Percentiles rank a stretch among this genome's conserved stretches.
Conservation (phyloP, 2,329 filamentous ascomycete species). For the Colletotrichum abscissum region DNA sequence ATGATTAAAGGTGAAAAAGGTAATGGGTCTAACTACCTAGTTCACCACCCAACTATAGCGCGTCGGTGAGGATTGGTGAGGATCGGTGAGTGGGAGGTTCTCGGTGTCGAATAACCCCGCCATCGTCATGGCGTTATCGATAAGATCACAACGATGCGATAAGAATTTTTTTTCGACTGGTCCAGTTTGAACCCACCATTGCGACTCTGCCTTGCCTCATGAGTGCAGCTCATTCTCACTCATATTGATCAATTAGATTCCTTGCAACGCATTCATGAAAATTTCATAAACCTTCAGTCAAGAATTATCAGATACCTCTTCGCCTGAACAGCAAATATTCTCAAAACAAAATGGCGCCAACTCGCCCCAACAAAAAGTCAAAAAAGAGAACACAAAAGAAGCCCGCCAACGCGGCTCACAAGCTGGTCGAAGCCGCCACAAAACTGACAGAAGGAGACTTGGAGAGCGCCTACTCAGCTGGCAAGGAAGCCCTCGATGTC, state of each 20-base stretch:
- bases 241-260: conserved; percentile 2
- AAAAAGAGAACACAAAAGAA: conserved; percentile 45
- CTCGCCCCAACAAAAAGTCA: conserved; percentile 50
- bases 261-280: not conserved
- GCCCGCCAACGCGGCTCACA: conserved; percentile 40
- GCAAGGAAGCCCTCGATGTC: conserved; percentile 54
- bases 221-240: conserved; percentile 7
- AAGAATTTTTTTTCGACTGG: conserved; percentile 33
- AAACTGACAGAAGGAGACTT: conserved; percentile 55
- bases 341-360: conserved; percentile 52
- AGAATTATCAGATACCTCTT: not conserved
- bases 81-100: not conserved
- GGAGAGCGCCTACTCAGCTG: conserved; percentile 53
- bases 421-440: conserved; percentile 53
- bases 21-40: not conserved
- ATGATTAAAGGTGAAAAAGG: not conserved
- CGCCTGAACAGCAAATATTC: not conserved
- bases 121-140: conserved; percentile 29
- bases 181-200: conserved; percentile 10
- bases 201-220: not conserved
- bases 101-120: conserved; percentile 7
- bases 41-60: not conserved
- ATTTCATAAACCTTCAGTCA: not conserved
- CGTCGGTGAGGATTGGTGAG: not conserved
- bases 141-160: conserved; percentile 25